Conservation (phyloP, 805 yeast genomes). For the Ogataea degrootiae region DNA sequence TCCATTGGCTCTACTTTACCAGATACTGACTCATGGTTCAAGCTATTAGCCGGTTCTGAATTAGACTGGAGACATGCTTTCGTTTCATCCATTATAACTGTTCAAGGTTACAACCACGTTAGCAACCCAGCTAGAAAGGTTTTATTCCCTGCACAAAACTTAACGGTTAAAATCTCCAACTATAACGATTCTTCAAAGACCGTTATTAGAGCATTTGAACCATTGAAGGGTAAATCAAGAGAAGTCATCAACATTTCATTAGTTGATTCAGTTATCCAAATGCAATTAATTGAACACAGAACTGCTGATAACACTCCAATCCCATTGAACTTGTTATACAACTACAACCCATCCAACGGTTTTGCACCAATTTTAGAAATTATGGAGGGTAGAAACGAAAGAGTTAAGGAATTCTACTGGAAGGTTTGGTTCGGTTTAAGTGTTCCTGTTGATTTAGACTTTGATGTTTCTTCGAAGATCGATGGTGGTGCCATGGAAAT, state of each 20-base stretch:
- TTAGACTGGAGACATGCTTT: constrained; percentile 91
- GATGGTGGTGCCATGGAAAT: constrained; percentile 66
- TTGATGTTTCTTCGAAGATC: constrained; percentile 67
- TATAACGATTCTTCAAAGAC: constrained; percentile 51
- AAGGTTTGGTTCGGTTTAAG: constrained; percentile 82
- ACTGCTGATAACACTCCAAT: constrained; percentile 73
- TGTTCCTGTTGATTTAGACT: constrained; percentile 58
- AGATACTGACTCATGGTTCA: constrained; percentile 59
- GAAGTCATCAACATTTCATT: constrained; percentile 63
- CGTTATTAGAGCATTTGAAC: constrained; percentile 61
- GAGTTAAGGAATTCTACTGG: constrained; percentile 98
- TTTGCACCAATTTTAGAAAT: constrained; percentile 91
- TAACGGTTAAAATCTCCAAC: constrained; percentile 56
- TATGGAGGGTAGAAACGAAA: constrained; percentile 82
- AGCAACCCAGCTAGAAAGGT: constrained; percentile 77
- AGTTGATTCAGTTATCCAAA: constrained; percentile 50
- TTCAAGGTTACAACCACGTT: constrained; percentile 79
- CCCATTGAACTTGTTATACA: constrained; percentile 72
- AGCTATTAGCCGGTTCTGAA: constrained; percentile 70
- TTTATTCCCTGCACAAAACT: constrained; percentile 64
- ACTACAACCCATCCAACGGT: constrained; percentile 81
- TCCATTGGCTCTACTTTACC: constrained; percentile 34
- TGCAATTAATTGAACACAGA: constrained; percentile 82
- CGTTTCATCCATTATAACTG: constrained; percentile 70
- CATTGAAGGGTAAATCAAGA: constrained; percentile 62